Base-by-base conservation (phyloP, 805 yeast genomes). In the Cyberlindnera veronae region DNA sequence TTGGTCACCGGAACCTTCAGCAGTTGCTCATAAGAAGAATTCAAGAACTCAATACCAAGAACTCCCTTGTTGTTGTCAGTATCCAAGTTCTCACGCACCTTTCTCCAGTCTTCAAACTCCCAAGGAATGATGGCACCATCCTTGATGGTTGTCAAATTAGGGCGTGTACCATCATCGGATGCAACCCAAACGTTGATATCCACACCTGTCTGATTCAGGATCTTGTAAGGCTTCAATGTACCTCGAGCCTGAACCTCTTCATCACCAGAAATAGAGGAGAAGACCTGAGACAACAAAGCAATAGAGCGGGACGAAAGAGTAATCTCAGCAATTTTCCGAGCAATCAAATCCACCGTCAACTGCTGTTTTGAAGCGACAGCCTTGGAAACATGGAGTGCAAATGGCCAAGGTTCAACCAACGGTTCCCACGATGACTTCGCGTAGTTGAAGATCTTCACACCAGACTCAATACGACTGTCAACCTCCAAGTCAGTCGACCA, bases 381-480 rank as follows among this genome's bases (percentile, higher is more conserved):
- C 38, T 74, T 76, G 1, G 85, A 69, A 2, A 84, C 77, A 57
- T 84, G 87, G 11, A 86, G 62, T 0, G 87, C 79, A 36, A 91
- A 68, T 6, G 87, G 81, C 85, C 95, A 84, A 0, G 91, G 82
- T 55, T 93, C 99, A 36, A 93, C 60, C 33, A 93, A 66, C 0
- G 99, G 97, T 54, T 93, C 98, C 98, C 99, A 90, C 0, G 88
- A 76, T 3, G 96, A 89, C 46, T 84, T 78, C 0, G 96, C 77
- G 59, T 90, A 90, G 59, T 89, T 89, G 68, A 84, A 90, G 16
- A 87, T 77, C 60, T 87, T 89, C 9, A 84, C 74, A 45, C 67
- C 75, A 1, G 88, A 71, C 45, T 78, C 84, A 26, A 89, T 61
- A 19, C 76, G 74, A 0, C 83, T 69, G 41, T 78, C 79, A 1